A percentile compares a stretch with the other conserved stretches of the same genome.
Conservation (phyloP, 179 eudicot species). For the Gypsophila paniculata region DNA sequence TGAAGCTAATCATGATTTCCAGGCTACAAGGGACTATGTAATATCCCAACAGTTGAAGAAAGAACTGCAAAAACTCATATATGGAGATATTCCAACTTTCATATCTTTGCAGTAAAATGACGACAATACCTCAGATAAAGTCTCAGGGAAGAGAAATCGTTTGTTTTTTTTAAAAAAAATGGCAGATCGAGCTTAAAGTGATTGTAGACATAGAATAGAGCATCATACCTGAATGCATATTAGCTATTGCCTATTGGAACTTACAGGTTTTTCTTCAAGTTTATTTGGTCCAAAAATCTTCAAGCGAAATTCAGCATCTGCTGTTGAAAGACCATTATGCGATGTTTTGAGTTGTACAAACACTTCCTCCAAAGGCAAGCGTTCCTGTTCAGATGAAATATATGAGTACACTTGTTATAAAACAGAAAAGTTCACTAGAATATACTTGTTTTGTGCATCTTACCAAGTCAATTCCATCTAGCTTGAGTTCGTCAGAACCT, state of each 20-base stretch:
- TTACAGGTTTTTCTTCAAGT: constrained; percentile 68
- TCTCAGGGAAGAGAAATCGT: too few species aligned
- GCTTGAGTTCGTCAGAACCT: constrained; percentile 48
- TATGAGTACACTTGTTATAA: constrained; percentile 8
- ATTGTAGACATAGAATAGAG: not conserved
- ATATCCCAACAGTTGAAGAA: not conserved
- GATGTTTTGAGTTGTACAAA: constrained; percentile 54
- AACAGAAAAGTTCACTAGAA: not conserved
- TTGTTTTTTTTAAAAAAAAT: too few species aligned
- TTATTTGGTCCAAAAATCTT: constrained; percentile 62
- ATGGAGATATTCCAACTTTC: not conserved
- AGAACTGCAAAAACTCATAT: not conserved
- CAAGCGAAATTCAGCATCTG: constrained; percentile 54
- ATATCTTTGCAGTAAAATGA: not conserved
- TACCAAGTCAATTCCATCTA: constrained; percentile 74
- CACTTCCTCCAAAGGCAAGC: constrained; percentile 55
- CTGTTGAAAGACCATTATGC: constrained; percentile 45
- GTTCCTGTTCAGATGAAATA: constrained; percentile 42
- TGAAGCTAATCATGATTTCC: not conserved
- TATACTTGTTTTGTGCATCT: constrained; percentile 15
- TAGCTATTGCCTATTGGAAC: constrained; percentile 18
- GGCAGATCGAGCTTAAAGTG: not conserved
- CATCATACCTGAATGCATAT: not conserved
- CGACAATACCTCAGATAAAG: not conserved
- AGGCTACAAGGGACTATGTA: constrained; percentile 8